Evolutionary conservation across 768 basidiomycete species (phyloP).

Genomic region (Hebeloma cylindrosporum): DNA sequence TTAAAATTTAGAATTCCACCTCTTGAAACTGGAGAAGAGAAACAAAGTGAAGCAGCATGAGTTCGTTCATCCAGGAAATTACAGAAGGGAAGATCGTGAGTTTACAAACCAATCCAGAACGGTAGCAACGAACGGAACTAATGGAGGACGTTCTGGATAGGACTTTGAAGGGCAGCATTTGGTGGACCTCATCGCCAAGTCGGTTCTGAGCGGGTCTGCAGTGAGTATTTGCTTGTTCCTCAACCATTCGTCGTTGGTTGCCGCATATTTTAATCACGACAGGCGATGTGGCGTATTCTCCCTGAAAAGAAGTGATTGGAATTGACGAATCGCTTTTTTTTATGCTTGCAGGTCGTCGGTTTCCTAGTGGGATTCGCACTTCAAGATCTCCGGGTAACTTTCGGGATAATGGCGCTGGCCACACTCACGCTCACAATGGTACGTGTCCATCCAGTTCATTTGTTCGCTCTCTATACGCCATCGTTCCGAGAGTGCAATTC

Average conservation of each 20-base stretch:
- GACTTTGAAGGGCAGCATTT: constrained; percentile 63
- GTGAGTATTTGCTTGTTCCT: constrained; percentile 33
- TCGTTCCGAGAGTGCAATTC: too few relatives aligned
- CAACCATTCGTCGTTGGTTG: too few relatives aligned
- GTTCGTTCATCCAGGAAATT: constrained; percentile 26
- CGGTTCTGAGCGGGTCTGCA: constrained; percentile 44
- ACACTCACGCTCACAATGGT: constrained; percentile 44
- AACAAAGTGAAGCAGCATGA: too few relatives aligned
- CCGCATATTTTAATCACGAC: too few relatives aligned
- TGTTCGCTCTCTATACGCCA: too few relatives aligned
- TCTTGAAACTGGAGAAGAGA: too few relatives aligned
- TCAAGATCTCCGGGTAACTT: constrained; percentile 57
- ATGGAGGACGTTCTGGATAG: constrained; percentile 30
- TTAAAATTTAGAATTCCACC: too few relatives aligned
- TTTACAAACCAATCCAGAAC: background rate
- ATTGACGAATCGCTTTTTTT: constrained; percentile 5
- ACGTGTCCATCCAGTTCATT: constrained; percentile 18
- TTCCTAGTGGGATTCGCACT: constrained; percentile 57
- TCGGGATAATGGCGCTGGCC: constrained; percentile 44
- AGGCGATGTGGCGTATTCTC: too few relatives aligned
- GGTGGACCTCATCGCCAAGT: constrained; percentile 47
- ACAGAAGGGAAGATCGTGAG: constrained; percentile 44
- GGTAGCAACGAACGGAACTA: background rate
- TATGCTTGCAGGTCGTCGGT: constrained; percentile 42
- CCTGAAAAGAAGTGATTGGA: background rate